phyloP scores from a whole-genome alignment of 2,329 filamentous ascomycete species.

The Hypoxylon sp. region DNA sequence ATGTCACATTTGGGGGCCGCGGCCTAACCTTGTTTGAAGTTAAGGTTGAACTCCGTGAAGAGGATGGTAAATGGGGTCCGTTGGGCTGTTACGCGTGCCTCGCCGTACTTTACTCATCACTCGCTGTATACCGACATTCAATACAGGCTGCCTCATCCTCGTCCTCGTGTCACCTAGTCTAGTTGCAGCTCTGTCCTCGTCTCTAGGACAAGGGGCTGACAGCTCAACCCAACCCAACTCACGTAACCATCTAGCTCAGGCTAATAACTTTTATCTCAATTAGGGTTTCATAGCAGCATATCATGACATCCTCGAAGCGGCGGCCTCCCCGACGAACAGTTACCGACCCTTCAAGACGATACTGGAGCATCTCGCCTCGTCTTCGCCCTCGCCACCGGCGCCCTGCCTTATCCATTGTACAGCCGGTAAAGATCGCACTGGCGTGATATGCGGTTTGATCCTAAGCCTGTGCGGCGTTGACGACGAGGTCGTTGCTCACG shows the following conservation, averaged over 20 bases:
- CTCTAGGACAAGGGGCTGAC: slow-evolving; percentile 25
- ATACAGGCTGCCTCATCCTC: slow-evolving; percentile 19
- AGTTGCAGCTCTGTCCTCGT: slow-evolving; percentile 5
- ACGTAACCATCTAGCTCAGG: slow-evolving; percentile 2
- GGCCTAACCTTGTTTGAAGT: slow-evolving; percentile 13
- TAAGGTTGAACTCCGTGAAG: slow-evolving; percentile 16
- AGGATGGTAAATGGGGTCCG: slow-evolving; percentile 31
- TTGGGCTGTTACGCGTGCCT: slow-evolving; percentile 30
- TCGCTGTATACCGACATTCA: not conserved
- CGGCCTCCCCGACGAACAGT: slow-evolving; percentile 59
- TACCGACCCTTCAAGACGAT: slow-evolving; percentile 70
- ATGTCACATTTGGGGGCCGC: slow-evolving; percentile 38
- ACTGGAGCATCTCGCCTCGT: slow-evolving; percentile 68
- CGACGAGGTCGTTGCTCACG: slow-evolving; percentile 67
- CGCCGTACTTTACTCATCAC: slow-evolving; percentile 2
- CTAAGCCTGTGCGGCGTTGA: slow-evolving; percentile 71
- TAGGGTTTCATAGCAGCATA: slow-evolving; percentile 77
- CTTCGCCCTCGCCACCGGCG: slow-evolving; percentile 60
- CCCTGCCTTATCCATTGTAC: slow-evolving; percentile 74
- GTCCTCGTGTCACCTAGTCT: slow-evolving; percentile 16
- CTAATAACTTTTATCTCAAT: slow-evolving; percentile 32
- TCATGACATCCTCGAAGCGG: slow-evolving; percentile 70
- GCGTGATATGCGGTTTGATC: slow-evolving; percentile 73
- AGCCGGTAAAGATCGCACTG: slow-evolving; percentile 79
- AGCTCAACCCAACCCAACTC: slow-evolving; percentile 28